Conservation (phyloP, 139 green algal genomes). For the Bryopsis sp. region DNA sequence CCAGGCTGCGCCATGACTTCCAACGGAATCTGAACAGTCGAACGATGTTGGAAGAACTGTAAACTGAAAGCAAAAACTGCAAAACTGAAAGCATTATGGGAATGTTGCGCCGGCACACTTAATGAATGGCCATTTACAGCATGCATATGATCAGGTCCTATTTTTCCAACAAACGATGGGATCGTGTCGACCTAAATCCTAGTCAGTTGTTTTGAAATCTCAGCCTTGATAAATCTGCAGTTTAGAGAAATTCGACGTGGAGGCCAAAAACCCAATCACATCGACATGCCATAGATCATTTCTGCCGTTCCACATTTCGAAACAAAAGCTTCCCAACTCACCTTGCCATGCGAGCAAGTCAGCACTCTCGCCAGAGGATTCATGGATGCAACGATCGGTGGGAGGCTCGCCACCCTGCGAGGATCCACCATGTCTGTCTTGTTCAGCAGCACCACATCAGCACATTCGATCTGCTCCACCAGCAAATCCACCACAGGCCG, state of each 20-base stretch:
- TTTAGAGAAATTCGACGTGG: too few relatives aligned
- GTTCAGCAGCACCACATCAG: conserved; percentile 87
- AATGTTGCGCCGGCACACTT: too few relatives aligned
- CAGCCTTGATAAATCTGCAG: too few relatives aligned
- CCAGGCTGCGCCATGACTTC: background rate
- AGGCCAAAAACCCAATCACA: background rate
- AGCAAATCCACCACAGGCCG: conserved; percentile 87
- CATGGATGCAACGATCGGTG: conserved; percentile 56
- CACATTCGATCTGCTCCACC: conserved; percentile 77
- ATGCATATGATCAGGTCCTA: too few relatives aligned
- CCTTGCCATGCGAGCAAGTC: conserved; percentile 44
- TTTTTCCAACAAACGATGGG: too few relatives aligned
- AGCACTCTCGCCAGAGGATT: conserved; percentile 79
- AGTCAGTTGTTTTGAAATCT: too few relatives aligned
- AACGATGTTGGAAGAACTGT: too few relatives aligned
- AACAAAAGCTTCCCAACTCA: conserved; percentile 24
- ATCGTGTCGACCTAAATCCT: too few relatives aligned
- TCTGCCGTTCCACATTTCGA: background rate
- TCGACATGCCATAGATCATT: background rate
- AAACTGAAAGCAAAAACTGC: too few relatives aligned
- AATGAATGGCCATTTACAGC: too few relatives aligned
- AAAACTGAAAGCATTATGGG: too few relatives aligned
- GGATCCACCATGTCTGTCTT: conserved; percentile 59
- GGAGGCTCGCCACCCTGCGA: conserved; percentile 38
- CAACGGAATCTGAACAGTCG: background rate